A percentile compares a stretch with the other conserved stretches of the same genome.
These are phyloP conservation scores for Gossypium rotundifolium DNA, from an alignment of 345 rosid species.

Conservation along the genomic window DNA sequence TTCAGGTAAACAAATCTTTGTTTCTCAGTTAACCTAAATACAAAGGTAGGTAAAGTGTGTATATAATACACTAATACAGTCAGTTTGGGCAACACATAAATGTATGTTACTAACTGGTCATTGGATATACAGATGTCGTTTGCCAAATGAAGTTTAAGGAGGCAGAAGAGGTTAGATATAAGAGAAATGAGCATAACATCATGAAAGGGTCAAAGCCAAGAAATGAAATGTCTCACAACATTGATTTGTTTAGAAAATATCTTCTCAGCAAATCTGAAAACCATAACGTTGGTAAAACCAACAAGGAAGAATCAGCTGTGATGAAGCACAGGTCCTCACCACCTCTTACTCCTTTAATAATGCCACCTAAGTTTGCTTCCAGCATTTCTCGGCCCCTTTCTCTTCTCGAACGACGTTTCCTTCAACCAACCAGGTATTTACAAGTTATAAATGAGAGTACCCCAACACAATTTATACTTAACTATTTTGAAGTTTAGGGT, in stretches of 20 bases:
- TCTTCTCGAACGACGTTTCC: neutral
- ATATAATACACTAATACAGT: no score
- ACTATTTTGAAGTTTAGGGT: no score
- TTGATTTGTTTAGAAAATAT: slow-evolving; percentile 10
- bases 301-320: neutral
- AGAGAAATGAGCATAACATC: neutral
- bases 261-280: neutral
- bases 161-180: neutral
- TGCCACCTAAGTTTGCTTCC: neutral
- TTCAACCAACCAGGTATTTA: neutral
- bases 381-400: neutral
- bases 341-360: neutral
- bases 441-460: no score
- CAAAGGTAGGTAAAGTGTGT: no score
- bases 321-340: neutral
- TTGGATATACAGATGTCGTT: neutral
- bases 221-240: neutral
- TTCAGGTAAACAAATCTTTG: neutral
- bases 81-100: no score
- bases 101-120: neutral
- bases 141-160: neutral
- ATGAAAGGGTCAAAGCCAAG: neutral
- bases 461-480: no score
- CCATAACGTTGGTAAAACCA: neutral
- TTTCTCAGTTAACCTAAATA: neutral